Percentiles rank a stretch among this genome's conserved stretches.
phyloP scores from a whole-genome alignment of 169 alveolate species.

The Cyclospora cayetanensis region DNA sequence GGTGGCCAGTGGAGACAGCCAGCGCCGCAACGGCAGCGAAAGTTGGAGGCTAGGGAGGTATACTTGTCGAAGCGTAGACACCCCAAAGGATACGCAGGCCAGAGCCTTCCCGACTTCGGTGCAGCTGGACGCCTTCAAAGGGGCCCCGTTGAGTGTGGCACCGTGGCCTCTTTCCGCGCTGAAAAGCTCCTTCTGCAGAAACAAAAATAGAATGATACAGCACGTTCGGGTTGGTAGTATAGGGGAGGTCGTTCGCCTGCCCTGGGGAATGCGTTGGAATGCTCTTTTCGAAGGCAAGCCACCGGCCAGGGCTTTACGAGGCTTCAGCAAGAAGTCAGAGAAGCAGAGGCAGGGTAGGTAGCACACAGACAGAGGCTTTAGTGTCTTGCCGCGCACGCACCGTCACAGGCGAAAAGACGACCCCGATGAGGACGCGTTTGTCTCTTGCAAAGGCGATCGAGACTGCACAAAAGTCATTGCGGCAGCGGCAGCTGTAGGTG shows the following conservation, averaged over 20 bases:
- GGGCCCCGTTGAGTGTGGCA: neutral
- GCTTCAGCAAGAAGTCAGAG: too few relatives aligned
- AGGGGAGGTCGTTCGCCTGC: too few relatives aligned
- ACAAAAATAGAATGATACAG: too few relatives aligned
- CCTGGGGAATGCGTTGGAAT: too few relatives aligned
- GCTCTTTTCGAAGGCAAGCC: too few relatives aligned
- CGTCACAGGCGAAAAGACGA: neutral
- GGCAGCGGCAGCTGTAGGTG: neutral
- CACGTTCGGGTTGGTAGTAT: too few relatives aligned
- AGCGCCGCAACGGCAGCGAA: neutral
- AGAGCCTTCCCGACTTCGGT: neutral
- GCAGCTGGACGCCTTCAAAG: neutral
- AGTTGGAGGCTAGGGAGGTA: neutral
- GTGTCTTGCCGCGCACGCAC: neutral
- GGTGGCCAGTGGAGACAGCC: neutral
- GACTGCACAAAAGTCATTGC: neutral
- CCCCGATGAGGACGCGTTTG: slow-evolving; percentile 8
- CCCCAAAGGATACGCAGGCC: neutral
- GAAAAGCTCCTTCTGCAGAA: slow-evolving; percentile 37
- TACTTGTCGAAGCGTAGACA: neutral
- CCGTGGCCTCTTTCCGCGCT: slow-evolving; percentile 37
- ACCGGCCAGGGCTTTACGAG: too few relatives aligned
- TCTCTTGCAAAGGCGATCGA: slow-evolving; percentile 6
- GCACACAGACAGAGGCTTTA: neutral
- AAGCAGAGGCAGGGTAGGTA: neutral